Evolutionary conservation across 2,329 filamentous ascomycete genomes (phyloP).

Genomic region (Colletotrichum costaricense): DNA sequence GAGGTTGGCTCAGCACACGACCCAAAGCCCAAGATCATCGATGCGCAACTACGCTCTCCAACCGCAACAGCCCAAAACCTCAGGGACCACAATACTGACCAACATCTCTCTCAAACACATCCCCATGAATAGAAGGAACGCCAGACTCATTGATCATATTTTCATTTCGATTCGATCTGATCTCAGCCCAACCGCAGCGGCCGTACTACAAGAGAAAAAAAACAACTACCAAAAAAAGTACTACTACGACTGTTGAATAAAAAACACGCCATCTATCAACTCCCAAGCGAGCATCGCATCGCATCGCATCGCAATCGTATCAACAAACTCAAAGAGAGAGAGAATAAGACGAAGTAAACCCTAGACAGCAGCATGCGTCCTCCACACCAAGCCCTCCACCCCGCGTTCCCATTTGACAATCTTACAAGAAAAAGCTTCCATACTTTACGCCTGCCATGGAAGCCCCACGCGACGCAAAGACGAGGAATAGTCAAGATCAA

Average conservation of each 20-base stretch:
- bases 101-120: background rate
- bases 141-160: background rate
- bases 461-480: background rate
- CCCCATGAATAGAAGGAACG: background rate
- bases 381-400: background rate
- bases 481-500: background rate
- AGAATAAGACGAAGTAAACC: background rate
- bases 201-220: background rate
- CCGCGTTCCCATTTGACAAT: background rate
- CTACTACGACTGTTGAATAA: background rate
- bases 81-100: too few species aligned
- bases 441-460: background rate
- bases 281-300: background rate
- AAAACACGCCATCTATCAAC: background rate
- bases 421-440: background rate
- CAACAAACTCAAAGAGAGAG: background rate
- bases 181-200: background rate
- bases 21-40: too few species aligned
- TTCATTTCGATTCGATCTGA: background rate
- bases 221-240: too few species aligned
- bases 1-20: too few species aligned
- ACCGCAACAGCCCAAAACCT: too few species aligned
- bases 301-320: background rate
- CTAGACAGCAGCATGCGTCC: background rate
- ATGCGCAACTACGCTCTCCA: too few species aligned